Evolutionary conservation across 73 alveolate genomes (phyloP).

Genomic region (Symbiodinium pilosum): DNA sequence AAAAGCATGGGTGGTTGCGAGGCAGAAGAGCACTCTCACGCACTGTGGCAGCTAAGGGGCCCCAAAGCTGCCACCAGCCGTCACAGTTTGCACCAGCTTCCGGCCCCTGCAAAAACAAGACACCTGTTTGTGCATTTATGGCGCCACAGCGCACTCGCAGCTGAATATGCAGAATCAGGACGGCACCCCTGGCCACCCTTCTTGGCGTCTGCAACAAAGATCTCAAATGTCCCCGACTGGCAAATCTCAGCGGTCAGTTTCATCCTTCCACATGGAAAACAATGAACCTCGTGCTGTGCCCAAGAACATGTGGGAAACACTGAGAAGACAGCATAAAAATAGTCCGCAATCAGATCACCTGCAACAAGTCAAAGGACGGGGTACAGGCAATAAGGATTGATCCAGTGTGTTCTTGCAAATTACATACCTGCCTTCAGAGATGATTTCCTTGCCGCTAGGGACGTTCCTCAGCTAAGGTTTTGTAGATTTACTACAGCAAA

Average conservation of each 20-base stretch:
- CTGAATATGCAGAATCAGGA: not conserved
- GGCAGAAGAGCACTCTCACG: not conserved
- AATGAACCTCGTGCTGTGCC: too few species aligned
- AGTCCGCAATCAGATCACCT: conserved; percentile 88
- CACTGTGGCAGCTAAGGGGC: not conserved
- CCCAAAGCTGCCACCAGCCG: conserved; percentile 86
- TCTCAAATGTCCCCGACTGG: conserved; percentile 74
- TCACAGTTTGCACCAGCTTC: conserved; percentile 70
- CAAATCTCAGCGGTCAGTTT: conserved; percentile 14
- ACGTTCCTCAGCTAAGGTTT: not conserved
- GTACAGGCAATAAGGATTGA: not conserved
- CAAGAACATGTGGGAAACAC: not conserved
- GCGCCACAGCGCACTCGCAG: too few species aligned
- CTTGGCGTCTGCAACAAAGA: conserved; percentile 56
- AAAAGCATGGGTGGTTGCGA: not conserved
- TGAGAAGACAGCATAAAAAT: conserved; percentile 17
- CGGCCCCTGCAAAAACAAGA: not conserved
- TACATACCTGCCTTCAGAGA: conserved; percentile 4
- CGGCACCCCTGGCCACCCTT: conserved; percentile 19
- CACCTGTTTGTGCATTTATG: too few species aligned
- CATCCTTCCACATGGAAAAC: too few species aligned
- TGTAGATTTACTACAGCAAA: too few species aligned
- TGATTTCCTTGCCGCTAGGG: conserved; percentile 18
- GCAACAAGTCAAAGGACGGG: not conserved
- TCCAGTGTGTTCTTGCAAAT: not conserved